Evolutionary conservation across 2,329 filamentous ascomycete species (phyloP), one percentile per base, ranked within the genome.

Genomic region (Thelonectria discophora): DNA sequence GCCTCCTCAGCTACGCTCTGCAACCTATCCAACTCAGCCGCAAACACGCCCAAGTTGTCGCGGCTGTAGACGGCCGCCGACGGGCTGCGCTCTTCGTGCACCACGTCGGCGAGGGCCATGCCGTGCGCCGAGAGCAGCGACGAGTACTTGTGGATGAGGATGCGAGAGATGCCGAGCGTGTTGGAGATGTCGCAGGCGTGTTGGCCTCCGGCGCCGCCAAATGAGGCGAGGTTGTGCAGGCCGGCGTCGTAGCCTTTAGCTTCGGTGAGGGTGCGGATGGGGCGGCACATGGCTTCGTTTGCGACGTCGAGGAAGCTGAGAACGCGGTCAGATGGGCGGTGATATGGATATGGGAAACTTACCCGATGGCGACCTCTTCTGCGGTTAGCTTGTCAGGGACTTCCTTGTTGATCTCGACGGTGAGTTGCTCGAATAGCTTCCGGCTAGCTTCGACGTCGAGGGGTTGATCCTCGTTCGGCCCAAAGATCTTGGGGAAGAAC

Each of bases 401-500:
- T 72, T 97, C 92, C 39, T 83, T 80, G 69, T 95, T 94, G 72
- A 97, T 90, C 70, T 92, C 83, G 27, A 89, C 83, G 0, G 92
- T 87, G 7, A 97, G 81, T 66, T 93, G 87, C 62, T 90, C 83
- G 65, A 97, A 92, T 1, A 91, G 82, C 68, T 85, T 87, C 72
- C 88, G 84, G 68, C 91, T 96, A 1, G 90, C 90, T 58, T 89
- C 84, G 1, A 86, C 81, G 73, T 97, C 93, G 0, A 97, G 80
- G 0, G 88, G 88, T 74, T 94, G 86, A 60, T 97, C 84, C 74
- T 97, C 94, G 50, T 93, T 90, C 74, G 91, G 90, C 40, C 94
- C 94, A 69, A 97, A 97, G 63, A 97, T 97, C 74, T 93, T 93
- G 1, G 93, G 93, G 73, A 97, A 97, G 81, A 93, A 96, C 65